These are phyloP conservation scores for Globisporangium acanthophoron DNA, from an alignment of 352 stramenopile genomes.

Conservation along the genomic window DNA sequence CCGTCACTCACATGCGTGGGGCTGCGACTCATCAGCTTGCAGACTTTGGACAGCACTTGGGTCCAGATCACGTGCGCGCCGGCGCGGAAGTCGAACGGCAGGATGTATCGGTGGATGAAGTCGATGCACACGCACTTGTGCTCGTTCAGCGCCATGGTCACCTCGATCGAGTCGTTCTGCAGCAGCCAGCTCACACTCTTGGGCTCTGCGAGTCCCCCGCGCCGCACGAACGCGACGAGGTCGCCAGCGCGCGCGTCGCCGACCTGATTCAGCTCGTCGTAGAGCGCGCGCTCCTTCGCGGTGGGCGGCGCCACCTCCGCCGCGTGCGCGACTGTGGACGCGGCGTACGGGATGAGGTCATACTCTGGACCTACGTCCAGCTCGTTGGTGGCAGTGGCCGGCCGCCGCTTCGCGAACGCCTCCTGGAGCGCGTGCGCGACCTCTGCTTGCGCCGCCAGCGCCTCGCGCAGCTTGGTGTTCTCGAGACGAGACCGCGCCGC, in stretches of 20 bases:
- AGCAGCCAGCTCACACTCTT: slow-evolving; percentile 2
- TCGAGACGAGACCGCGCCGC: slow-evolving; percentile 32
- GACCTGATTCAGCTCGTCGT: slow-evolving; percentile 18
- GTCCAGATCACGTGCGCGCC: slow-evolving; percentile 30
- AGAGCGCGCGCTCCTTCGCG: slow-evolving; percentile 19
- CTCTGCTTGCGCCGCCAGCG: slow-evolving; percentile 34
- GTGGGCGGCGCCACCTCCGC: not conserved
- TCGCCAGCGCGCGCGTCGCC: slow-evolving; percentile 15
- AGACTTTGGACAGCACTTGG: slow-evolving; percentile 18
- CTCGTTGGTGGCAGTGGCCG: not conserved
- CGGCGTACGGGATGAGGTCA: not conserved
- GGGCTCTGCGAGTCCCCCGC: slow-evolving; percentile 18
- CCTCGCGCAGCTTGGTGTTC: slow-evolving; percentile 38
- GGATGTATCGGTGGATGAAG: slow-evolving; percentile 13
- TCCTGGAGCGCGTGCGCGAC: slow-evolving; percentile 33
- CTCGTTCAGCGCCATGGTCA: slow-evolving; percentile 29
- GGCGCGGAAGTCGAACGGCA: slow-evolving; percentile 10
- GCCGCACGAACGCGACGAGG: slow-evolving; percentile 12
- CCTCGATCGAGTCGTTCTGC: slow-evolving; percentile 9
- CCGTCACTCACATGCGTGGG: slow-evolving; percentile 7
- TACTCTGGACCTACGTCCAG: slow-evolving; percentile 15
- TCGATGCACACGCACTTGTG: slow-evolving; percentile 33
- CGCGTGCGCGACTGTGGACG: not conserved
- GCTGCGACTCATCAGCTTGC: slow-evolving; percentile 20
- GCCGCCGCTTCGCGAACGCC: slow-evolving; percentile 25